Base-by-base conservation (phyloP, 257 asterid species). In the Leonotis leonurus region DNA sequence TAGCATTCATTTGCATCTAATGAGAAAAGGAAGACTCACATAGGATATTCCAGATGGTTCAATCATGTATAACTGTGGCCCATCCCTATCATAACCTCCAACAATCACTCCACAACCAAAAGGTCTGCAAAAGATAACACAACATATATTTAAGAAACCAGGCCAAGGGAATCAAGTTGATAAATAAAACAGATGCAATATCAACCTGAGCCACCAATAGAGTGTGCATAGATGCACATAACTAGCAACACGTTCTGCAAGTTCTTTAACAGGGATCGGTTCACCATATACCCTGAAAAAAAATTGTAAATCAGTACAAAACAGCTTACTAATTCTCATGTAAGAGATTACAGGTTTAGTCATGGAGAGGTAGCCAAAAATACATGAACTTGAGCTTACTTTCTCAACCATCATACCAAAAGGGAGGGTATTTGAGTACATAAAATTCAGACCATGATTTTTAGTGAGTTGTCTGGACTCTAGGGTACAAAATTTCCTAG, bases 171-270 rank as follows among this genome's bases (percentile, higher is more conserved):
- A 48, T 18, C 22, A 32, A 60, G 11, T 21, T 44, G 45, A 29
- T 25, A 13, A 58, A 30, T 51, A 20, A 12, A 52, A 24, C 3
- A 67, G 65, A 66, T 32, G 51, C 25, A 33, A 49, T 52, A 73
- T 24, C 77, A 64, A 88, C 96, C 96, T 88, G 78, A 88, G 96
- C 96, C 96, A 88, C 96, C 96, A 88, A 73, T 88, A 88, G 67
- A 88, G 96, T 17, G 96, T 85, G 65, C 94, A 88, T 64, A 88
- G 53, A 78, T 88, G 96, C 60, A 88, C 89, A 35, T 88, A 88
- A 78, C 94, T 88, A 32, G 96, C 96, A 73, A 88, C 91, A 39
- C 96, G 94, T n/a, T 75, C 83, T 11, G 96, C 91, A 43, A 88
- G 96, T 76, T 85, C 96, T 78, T 88, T 88, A 55, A 88, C 89